Evolutionary conservation across 2,329 filamentous ascomycete genomes (phyloP).

Genomic region (Arachnomyces sp.): DNA sequence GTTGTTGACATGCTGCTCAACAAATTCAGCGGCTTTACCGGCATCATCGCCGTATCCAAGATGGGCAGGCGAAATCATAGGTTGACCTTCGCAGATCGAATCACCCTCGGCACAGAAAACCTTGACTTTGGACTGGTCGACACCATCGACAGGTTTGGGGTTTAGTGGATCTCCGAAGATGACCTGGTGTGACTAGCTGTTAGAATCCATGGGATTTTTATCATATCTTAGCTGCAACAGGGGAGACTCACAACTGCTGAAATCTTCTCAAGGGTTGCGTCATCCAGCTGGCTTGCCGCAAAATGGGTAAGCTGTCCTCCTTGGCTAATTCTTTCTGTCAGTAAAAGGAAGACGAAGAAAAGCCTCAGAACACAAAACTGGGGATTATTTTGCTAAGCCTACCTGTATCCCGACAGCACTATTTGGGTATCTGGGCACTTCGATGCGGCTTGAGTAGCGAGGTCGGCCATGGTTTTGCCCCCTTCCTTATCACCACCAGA

Average conservation of each 20-base stretch:
- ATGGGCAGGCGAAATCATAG: slow-evolving; percentile 34
- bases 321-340: no score
- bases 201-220: no score
- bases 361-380: no score
- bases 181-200: no score
- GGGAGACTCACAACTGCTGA: slow-evolving; percentile 34
- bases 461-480: no score
- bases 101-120: slow-evolving; percentile 44
- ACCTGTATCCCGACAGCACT: slow-evolving; percentile 12
- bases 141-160: slow-evolving; percentile 29
- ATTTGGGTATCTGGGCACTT: slow-evolving; percentile 11
- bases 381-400: slow-evolving; percentile 15
- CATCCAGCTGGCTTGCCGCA: slow-evolving; percentile 23
- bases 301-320: slow-evolving; percentile 30
- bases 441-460: slow-evolving; percentile 8
- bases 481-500: slow-evolving; percentile 24
- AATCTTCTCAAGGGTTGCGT: slow-evolving; percentile 20
- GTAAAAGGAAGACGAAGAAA: no score
- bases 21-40: slow-evolving; percentile 28
- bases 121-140: slow-evolving; percentile 35
- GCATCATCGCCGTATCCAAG: slow-evolving; percentile 29
- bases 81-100: slow-evolving; percentile 41
- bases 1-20: no score
- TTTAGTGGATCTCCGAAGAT: slow-evolving; percentile 42
- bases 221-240: no score